These are phyloP conservation scores for Fragaria ananassa DNA, from an alignment of 306 rosid genomes.

Conservation along the genomic window DNA sequence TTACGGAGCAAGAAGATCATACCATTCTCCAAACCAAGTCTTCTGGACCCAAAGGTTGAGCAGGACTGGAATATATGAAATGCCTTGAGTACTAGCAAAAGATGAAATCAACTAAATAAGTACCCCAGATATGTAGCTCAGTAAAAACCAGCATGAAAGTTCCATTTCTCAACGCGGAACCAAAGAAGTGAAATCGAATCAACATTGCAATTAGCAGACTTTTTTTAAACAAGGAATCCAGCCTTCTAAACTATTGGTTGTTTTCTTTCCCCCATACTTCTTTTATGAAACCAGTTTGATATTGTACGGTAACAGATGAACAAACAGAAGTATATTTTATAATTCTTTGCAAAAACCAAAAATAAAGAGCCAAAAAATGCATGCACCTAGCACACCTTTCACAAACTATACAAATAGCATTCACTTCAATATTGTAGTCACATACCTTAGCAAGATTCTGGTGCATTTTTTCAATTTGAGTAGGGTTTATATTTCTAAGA, in stretches of 20 bases:
- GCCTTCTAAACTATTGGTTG: not conserved
- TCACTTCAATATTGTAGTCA: constrained; percentile 12
- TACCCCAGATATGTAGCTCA: constrained; percentile 8
- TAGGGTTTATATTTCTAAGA: constrained; percentile 50
- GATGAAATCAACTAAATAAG: constrained; percentile 7
- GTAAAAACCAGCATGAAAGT: not conserved
- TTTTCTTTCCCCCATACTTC: not conserved
- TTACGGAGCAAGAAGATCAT: constrained; percentile 24
- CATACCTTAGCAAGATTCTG: constrained; percentile 79
- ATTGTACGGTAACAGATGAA: not conserved
- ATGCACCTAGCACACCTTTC: not conserved
- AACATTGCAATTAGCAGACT: not conserved
- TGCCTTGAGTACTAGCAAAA: constrained; percentile 73
- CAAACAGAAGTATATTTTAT: not conserved
- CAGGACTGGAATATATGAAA: constrained; percentile 83
- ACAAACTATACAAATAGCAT: not conserved
- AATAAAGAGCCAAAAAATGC: not conserved
- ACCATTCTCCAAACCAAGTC: constrained; percentile 98
- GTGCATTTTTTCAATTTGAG: constrained; percentile 59
- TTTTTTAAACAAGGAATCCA: not conserved
- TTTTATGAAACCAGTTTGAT: not conserved
- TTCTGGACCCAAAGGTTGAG: constrained; percentile 94
- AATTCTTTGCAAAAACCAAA: not conserved
- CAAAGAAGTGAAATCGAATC: not conserved
- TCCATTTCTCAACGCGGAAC: not conserved